Evolutionary conservation across 305 asterid genomes (phyloP), one percentile per base, ranked within the genome.

Genomic region (Fraxinus angustifolia): DNA sequence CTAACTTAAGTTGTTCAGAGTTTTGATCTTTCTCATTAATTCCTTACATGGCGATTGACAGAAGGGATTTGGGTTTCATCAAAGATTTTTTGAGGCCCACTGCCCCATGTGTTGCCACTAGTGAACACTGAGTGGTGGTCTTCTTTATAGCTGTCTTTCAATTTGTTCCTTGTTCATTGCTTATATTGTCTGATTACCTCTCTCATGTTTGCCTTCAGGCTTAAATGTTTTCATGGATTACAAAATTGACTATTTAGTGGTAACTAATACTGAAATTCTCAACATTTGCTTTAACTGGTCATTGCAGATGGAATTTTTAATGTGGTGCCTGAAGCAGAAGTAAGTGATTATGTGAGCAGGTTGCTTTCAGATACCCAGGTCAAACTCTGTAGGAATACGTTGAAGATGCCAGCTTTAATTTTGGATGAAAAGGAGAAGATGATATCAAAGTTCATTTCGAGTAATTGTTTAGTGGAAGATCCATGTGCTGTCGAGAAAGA

Each of bases 381-480:
- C 75, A 93, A 87, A 87, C 93, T 92, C 80, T 90, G 87, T 79
- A 85, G 98, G 87, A 85, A 73, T 87, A 84, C 89, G 73, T 65
- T 94, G 80, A 91, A 89, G 88, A 94, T 96, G 99, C 99, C 99
- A 4, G 91, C 98, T 81, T 77, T 96, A 78, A 89, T 94, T 83
- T 86, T 96, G 91, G 98, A 94, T 86, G 89, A 84, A 85, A 84
- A 83, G 90, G 96, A 87, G 78, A 83, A 81, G 84, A 80, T 79
- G 48, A 84, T 78, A 82, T 86, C 97, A 16, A 89, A 93, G 91
- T 94, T 96, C 82, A 86, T 94, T 77, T 86, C 97, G 70, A 88
- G 85, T 79, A 94, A 96, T 85, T 94, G 93, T 78, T 82, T 94
- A 87, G 97, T 96, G 83, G 98, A 91, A 83, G 97, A 96, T 88